Evolutionary conservation across 768 basidiomycete species (phyloP), one percentile per base, ranked within the genome.

Genomic region (Boletus huronensis): DNA sequence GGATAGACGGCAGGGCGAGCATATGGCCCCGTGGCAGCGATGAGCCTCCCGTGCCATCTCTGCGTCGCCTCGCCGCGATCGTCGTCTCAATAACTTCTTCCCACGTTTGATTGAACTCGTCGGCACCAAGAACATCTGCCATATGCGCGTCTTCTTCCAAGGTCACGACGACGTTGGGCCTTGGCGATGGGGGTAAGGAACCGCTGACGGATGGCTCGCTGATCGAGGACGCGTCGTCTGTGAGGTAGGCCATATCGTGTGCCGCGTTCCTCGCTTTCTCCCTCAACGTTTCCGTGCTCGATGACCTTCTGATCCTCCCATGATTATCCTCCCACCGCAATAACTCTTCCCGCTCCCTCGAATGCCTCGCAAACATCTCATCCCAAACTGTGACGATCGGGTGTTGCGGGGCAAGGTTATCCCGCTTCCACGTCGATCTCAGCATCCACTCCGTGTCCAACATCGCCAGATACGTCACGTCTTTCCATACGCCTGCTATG

Each of bases 371-470:
- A 41, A 87, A 73, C 49, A 87, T 71, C 61, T 84, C 85, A 49
- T 85, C 84, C 85, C 85, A 87, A 4, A 81, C 63, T 1, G 77
- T 75, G 38, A 66, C 62, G 0, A 77, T 74, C 0, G 77, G 70
- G 3, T 41, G 34, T 10, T 51, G 38, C 5, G 17, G 63, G 6
- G 9, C 2, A 17, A 8, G 26, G 21, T 36, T 50, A 2, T 40
- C 21, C 5, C 25, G 41, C 21, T 60, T 65, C 53, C 70, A 61
- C 43, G 64, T 63, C 13, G 55, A 50, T 19, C 67, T 74, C 35
- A 81, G 58, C 25, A 70, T 50, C 83, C 83, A 86, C 42, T 87
- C 84, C 0, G 81, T 85, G 43, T 79, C 84, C 49, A 87, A 66
- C 59, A 87, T 74, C 7, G 78, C 83, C 32, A 86, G 68, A 58